These are phyloP conservation scores for Pyrrhoderma noxium DNA, from an alignment of 1,284 basidiomycete genomes.

Conservation along the genomic window DNA sequence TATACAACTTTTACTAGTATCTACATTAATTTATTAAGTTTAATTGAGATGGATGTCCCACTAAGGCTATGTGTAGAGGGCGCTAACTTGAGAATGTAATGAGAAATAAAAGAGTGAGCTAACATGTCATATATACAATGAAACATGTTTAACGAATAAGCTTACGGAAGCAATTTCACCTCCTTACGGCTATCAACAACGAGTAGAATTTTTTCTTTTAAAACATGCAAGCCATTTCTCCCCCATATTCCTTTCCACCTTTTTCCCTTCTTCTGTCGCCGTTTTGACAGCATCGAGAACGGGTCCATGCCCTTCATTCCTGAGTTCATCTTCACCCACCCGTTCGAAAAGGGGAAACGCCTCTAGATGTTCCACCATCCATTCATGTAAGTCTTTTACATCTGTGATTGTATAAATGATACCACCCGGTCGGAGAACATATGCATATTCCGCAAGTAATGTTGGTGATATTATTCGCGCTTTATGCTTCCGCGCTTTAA, in stretches of 20 bases:
- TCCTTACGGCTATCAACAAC: too few relatives aligned
- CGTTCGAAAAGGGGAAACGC: constrained; percentile 83
- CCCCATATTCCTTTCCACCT: constrained; percentile 89
- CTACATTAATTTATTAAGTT: too few relatives aligned
- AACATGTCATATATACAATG: too few relatives aligned
- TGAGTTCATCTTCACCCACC: constrained; percentile 70
- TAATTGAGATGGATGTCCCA: too few relatives aligned
- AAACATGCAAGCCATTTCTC: constrained; percentile 88
- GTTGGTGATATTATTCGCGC: constrained; percentile 70
- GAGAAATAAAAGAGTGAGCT: too few relatives aligned
- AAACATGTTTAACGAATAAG: too few relatives aligned
- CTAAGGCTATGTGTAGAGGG: too few relatives aligned
- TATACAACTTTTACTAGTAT: too few relatives aligned
- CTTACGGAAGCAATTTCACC: too few relatives aligned
- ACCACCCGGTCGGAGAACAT: constrained; percentile 84
- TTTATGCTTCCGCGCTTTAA: constrained; percentile 98
- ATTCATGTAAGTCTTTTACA: constrained; percentile 88
- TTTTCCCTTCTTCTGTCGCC: constrained; percentile 94
- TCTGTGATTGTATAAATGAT: constrained; percentile 98
- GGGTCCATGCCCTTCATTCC: constrained; percentile 59
- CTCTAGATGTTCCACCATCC: constrained; percentile 90
- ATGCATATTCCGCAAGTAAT: constrained; percentile 77
- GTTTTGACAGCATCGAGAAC: constrained; percentile 77
- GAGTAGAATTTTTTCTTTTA: constrained; percentile 31
- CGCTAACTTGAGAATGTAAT: too few relatives aligned